Evolutionary conservation across 371 early-diverging fungal genomes (phyloP), one percentile per base, ranked within the genome.

Genomic region (Rhizopus arrhizus): DNA sequence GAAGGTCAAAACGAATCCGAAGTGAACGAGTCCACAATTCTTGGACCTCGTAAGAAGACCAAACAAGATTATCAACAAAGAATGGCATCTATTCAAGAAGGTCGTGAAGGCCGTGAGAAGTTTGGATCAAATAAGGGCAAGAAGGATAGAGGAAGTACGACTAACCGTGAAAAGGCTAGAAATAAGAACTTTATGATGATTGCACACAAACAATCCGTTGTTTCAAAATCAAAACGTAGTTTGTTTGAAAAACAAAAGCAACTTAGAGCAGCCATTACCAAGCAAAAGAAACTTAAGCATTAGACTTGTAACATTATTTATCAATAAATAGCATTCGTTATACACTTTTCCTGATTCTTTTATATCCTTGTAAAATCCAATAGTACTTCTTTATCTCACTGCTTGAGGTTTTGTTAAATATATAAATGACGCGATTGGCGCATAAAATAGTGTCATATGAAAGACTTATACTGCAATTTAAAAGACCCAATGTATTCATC

Each of bases 171-270:
- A 65, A 98, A 96, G 87, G 68, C 89, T 63, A 92, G 91, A 80
- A 92, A 90, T 62, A 98, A 98, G 90, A 86, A 89, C 72, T 93
- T 89, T 66, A 87, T 88, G 84, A 98, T 98, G 99, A 83, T 97
- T 56, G 83, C 91, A 40, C 97, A 98, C 78, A 95, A 96, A 77
- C 83, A 85, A 51, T 79, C 85, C 47, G 90, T 94, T 12, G 70
- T 86, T n/a, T 80, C 77, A 45, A 98, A 97, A 81, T 82, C 87
- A 59, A 93, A 89, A 79, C 80, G 89, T 58, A 89, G 89, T 68
- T 76, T 94, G 69, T 73, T 88, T 36, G 93, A 94, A 11, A 95
- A 93, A 75, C 92, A 90, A 79, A 80, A 83, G 62, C 75, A 83
- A 63, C 68, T 90, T 54, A 81, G 91, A 52, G 82, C 81, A 22